Evolutionary conservation across 2,329 filamentous ascomycete species (phyloP), one percentile per base, ranked within the genome.

Genomic region (Nannizzia gypsea): DNA sequence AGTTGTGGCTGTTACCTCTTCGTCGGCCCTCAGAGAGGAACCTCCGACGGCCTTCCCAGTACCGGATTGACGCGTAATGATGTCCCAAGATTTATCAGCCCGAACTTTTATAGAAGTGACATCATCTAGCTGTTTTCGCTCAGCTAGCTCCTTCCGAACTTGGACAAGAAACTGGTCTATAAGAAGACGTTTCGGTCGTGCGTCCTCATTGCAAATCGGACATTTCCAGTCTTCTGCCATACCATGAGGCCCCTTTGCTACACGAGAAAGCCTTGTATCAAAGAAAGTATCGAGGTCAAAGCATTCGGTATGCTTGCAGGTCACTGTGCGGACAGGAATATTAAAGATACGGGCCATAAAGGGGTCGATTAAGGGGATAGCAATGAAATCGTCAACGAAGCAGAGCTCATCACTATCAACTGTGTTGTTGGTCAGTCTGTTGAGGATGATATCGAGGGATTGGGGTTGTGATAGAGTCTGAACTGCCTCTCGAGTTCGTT

Each of bases 211-310:
- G 71, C 92, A 97, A 31, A 95, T 83, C 0, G 93, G 93, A 67
- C 93, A 99, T 63, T 82, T 86, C 90, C 91, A 96, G 58, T 83
- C 82, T 59, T 79, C 78, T 42, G 70, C 66, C 56, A 70, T 58
- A 22, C 65, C 63, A 24, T 64, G 60, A 17, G 54, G 31, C 50
- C 58, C 57, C 76, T 70, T 56, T 13, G 74, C 73, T 3, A 78
- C 76, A 46, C 70, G 74, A 24, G 70, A 72, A 22, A 66, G 69
- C 15, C 89, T 83, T 3, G 86, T 89, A 13, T 78, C 72, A 6
- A 99, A 80, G 76, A 89, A 97, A 0, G 83, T 91, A 20, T 87
- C 81, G 6, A 96, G 82, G 70, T 97, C 92, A 69, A 97, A 96
- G 69, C 90, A 96, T 69, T 96, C 89, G 38, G 86, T 76, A 69